Evolutionary conservation across 2,329 filamentous ascomycete genomes (phyloP), one percentile per base, ranked within the genome.

Genomic region (Pseudogymnoascus sp.): DNA sequence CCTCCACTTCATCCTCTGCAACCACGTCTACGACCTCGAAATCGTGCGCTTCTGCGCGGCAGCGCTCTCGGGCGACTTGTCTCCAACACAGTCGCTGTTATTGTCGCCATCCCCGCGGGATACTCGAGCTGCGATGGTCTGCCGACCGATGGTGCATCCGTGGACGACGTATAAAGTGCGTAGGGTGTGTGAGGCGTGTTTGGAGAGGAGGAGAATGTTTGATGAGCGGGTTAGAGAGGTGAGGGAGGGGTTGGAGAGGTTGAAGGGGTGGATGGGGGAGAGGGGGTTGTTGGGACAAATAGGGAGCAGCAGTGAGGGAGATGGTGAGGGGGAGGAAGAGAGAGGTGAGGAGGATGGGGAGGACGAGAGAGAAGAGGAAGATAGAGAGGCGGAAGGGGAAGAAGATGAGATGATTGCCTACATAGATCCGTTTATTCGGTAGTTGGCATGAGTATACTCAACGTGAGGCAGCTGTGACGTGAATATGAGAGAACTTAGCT

Each of bases 1-100:
- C 63, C 78, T 86, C 4, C 79, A 83, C n/a, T 83, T 86, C 69
- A 71, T 81, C 3, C 86, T 84, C 73, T 78, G 80, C 33, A 78
- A 80, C 43, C 77, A 78, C 62, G 77, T 79, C 6, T 63, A 67
- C 16, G 73, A 76, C 16, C 63, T 68, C 1, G 69, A 71, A 4
- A 71, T 73, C 0, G 64, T 75, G 10, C 67, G 67, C 4, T 61
- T 68, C 4, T 76, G 73, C 61, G n/a, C 26, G 16, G 4, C 2
- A 62, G 70, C 29, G 68, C 69, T 63, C 19, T 41, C 39, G 2
- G 2, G 5, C 6, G 3, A 4, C n/a, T 16, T 2, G 19, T 23
- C 39, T 3, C 19, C 37, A n/a, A 14, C 37, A 3, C 0, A 8
- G 2, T 1, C 19, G 37, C 6, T 39, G 6, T 39, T n/a, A 11